These are phyloP conservation scores for Mortierella sp. DNA, from an alignment of 371 early-diverging fungal genomes.

Conservation along the genomic window DNA sequence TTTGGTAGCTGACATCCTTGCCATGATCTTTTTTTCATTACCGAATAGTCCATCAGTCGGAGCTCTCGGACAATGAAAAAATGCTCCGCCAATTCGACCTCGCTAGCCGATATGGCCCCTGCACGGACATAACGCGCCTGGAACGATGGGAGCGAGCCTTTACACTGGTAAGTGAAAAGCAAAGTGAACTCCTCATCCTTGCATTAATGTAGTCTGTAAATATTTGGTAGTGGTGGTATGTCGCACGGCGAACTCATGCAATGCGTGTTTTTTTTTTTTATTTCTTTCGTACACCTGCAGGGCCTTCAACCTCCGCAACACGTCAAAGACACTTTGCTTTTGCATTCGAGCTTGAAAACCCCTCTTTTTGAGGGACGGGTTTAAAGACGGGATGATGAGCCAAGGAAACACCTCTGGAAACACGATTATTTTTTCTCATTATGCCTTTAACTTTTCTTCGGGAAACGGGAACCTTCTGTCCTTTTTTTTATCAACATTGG, in stretches of 20 bases:
- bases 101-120: conserved; percentile 61
- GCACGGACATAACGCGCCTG: conserved; percentile 60
- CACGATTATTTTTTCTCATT: neutral
- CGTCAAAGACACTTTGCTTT: conserved; percentile 36
- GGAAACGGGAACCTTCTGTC: too few species aligned
- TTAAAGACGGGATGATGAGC: neutral
- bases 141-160: conserved; percentile 63
- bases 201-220: neutral
- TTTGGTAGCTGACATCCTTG: neutral
- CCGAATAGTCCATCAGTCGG: conserved; percentile 59
- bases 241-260: neutral
- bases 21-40: neutral
- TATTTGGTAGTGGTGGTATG: neutral
- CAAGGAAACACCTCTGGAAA: neutral
- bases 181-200: neutral
- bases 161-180: conserved; percentile 39
- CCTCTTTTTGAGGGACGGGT: conserved; percentile 7
- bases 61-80: conserved; percentile 57
- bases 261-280: neutral
- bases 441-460: too few species aligned
- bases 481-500: too few species aligned
- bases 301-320: conserved; percentile 57
- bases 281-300: neutral
- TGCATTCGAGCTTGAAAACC: conserved; percentile 12
- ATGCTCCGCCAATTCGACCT: conserved; percentile 63